Evolutionary conservation across 768 basidiomycete species (phyloP).

Genomic region (Trametes gibbosa): DNA sequence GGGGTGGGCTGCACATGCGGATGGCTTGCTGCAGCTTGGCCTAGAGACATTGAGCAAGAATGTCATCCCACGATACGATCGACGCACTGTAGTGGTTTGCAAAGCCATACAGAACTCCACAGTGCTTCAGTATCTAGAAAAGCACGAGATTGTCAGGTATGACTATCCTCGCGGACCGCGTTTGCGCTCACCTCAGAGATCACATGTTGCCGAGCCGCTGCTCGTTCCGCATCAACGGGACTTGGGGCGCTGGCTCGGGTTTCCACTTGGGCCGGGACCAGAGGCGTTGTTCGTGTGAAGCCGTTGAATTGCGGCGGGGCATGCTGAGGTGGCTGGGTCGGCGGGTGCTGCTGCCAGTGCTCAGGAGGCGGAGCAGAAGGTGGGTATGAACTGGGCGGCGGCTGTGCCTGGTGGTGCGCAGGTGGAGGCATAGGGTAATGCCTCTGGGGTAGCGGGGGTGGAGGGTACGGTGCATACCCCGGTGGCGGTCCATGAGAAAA

Average conservation of each 20-base stretch:
- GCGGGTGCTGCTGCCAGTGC: conserved; percentile 25
- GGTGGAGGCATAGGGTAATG: conserved; percentile 22
- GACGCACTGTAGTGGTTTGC: conserved; percentile 64
- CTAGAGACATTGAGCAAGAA: conserved; percentile 16
- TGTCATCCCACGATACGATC: not conserved
- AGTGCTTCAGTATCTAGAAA: conserved; percentile 60
- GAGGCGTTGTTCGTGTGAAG: conserved; percentile 37
- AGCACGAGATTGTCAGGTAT: not conserved
- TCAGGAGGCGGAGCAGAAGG: conserved; percentile 19
- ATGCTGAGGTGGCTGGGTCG: conserved; percentile 17
- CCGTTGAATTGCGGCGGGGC: conserved; percentile 20
- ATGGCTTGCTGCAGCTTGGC: conserved; percentile 39
- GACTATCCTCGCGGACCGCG: not conserved
- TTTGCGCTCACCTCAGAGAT: conserved; percentile 42
- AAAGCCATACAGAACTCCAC: conserved; percentile 58
- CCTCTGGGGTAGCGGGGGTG: conserved; percentile 21
- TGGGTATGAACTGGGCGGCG: conserved; percentile 18
- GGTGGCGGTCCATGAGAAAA: conserved; percentile 29
- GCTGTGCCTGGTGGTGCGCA: conserved; percentile 21
- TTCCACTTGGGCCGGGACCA: conserved; percentile 44
- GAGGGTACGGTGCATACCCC: conserved; percentile 27
- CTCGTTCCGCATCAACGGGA: conserved; percentile 36
- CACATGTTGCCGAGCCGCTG: conserved; percentile 25
- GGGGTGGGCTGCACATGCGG: conserved; percentile 51
- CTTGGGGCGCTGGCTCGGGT: conserved; percentile 35